phyloP scores from a whole-genome alignment of 768 basidiomycete species.

The Russula sp. region DNA sequence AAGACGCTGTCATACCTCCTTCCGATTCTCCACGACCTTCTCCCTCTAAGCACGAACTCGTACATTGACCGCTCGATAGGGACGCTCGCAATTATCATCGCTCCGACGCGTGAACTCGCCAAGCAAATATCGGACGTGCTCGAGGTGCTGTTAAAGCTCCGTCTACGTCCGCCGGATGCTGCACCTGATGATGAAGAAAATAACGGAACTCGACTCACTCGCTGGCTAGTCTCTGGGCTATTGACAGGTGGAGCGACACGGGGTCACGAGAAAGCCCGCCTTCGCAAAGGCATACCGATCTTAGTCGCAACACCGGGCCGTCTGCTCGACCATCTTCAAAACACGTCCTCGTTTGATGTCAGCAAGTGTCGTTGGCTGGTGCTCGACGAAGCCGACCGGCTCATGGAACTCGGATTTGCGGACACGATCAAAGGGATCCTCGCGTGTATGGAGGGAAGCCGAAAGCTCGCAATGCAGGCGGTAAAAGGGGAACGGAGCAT shows the following conservation, averaged over 20 bases:
- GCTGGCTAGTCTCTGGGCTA: constrained; percentile 88
- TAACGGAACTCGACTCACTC: constrained; percentile 48
- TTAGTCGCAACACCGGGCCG: constrained; percentile 94
- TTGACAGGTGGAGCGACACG: constrained; percentile 92
- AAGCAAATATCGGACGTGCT: constrained; percentile 97
- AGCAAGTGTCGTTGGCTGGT: constrained; percentile 95
- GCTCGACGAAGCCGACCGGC: constrained; percentile 91
- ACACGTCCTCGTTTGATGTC: constrained; percentile 86
- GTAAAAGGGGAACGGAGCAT: constrained; percentile 55
- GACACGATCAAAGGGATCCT: constrained; percentile 90
- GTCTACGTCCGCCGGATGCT: constrained; percentile 53
- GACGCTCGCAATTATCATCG: constrained; percentile 89
- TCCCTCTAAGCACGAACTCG: constrained; percentile 81
- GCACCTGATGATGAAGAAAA: constrained; percentile 40
- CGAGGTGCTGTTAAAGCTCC: constrained; percentile 69
- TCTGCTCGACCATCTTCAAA: constrained; percentile 92
- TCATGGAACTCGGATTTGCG: constrained; percentile 98
- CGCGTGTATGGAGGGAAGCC: constrained; percentile 75
- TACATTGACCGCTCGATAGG: constrained; percentile 94
- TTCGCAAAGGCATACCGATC: constrained; percentile 92
- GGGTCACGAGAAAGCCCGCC: constrained; percentile 89
- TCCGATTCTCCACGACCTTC: constrained; percentile 90
- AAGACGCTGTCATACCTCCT: constrained; percentile 87
- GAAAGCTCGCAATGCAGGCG: constrained; percentile 63
- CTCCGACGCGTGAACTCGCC: constrained; percentile 91